A percentile compares a stretch with the other conserved stretches of the same genome.
Evolutionary conservation across 805 yeast genomes (phyloP).

Genomic region (Lachancea mirantina): DNA sequence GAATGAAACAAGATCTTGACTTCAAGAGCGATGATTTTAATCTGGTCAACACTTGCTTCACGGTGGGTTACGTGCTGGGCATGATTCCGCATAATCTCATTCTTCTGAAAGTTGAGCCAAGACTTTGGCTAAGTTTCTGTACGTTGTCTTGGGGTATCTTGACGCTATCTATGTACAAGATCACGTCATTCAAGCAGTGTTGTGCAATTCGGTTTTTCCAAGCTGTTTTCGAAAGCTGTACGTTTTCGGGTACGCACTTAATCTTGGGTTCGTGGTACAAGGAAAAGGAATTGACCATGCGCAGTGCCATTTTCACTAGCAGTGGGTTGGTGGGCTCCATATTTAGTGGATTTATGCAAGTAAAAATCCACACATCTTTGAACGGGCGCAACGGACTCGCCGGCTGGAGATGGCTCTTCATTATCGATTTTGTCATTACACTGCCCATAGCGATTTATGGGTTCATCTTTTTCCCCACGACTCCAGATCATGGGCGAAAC

Average conservation of each 20-base stretch:
- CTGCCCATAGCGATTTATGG: conserved; percentile 50
- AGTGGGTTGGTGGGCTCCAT: conserved; percentile 46
- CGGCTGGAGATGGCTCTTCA: conserved; percentile 60
- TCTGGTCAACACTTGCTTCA: conserved; percentile 44
- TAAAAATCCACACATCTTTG: conserved; percentile 41
- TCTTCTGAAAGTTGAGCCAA: conserved; percentile 42
- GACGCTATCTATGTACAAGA: conserved; percentile 43
- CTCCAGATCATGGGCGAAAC: conserved; percentile 40
- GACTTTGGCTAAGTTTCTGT: conserved; percentile 44
- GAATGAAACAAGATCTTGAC: conserved; percentile 47
- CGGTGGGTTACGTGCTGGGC: conserved; percentile 49
- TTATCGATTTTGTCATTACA: conserved; percentile 49
- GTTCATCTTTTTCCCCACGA: conserved; percentile 51
- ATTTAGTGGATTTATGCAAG: conserved; percentile 45
- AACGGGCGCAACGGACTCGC: conserved; percentile 38
- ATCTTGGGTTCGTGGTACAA: conserved; percentile 46
- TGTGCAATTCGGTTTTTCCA: conserved; percentile 50
- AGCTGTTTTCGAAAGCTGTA: conserved; percentile 50
- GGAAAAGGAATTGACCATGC: conserved; percentile 37
- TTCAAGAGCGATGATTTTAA: conserved; percentile 43
- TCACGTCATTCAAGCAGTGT: conserved; percentile 38
- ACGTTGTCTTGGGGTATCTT: conserved; percentile 46
- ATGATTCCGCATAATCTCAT: conserved; percentile 52
- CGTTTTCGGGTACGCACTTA: conserved; percentile 44
- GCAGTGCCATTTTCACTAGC: conserved; percentile 45